These are phyloP conservation scores for Calonectria pseudoreteaudii DNA, from an alignment of 2,329 filamentous ascomycete genomes.

Conservation along the genomic window DNA sequence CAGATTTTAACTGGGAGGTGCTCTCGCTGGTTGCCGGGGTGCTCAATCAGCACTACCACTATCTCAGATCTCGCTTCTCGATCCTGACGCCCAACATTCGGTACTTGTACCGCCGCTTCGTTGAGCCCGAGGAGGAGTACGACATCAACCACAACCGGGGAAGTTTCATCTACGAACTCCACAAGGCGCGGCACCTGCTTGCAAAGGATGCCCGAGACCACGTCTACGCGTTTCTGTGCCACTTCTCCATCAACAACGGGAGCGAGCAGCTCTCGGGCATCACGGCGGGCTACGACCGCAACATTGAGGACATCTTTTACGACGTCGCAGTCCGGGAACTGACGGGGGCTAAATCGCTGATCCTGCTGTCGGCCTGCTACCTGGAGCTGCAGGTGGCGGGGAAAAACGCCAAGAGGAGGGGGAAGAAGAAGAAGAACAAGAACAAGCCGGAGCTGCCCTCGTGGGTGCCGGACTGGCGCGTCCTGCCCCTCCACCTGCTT, in stretches of 20 bases:
- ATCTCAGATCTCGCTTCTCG: conserved; percentile 43
- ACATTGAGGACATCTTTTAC: conserved; percentile 47
- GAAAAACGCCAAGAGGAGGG: neutral
- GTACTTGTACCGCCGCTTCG: conserved; percentile 48
- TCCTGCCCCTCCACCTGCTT: conserved; percentile 47
- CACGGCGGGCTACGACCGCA: conserved; percentile 44
- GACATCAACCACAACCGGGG: conserved; percentile 47
- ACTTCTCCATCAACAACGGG: conserved; percentile 45
- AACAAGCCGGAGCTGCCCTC: conserved; percentile 41
- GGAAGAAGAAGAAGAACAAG: neutral
- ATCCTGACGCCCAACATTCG: conserved; percentile 49
- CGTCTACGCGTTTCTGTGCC: conserved; percentile 51
- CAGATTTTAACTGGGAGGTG: conserved; percentile 47
- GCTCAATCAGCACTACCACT: conserved; percentile 49
- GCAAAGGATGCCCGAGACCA: conserved; percentile 49
- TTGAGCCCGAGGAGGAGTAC: conserved; percentile 45
- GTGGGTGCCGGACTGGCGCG: conserved; percentile 54
- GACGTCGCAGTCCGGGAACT: conserved; percentile 48
- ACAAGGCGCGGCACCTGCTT: conserved; percentile 48
- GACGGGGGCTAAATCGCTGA: conserved; percentile 42
- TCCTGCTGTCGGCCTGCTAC: conserved; percentile 47
- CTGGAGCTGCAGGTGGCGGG: conserved; percentile 26
- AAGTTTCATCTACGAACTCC: conserved; percentile 51
- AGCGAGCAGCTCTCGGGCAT: conserved; percentile 39
- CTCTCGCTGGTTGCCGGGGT: conserved; percentile 47